These are phyloP conservation scores for Leptomonas seymouri DNA, from an alignment of 208 protist species.

Conservation along the genomic window DNA sequence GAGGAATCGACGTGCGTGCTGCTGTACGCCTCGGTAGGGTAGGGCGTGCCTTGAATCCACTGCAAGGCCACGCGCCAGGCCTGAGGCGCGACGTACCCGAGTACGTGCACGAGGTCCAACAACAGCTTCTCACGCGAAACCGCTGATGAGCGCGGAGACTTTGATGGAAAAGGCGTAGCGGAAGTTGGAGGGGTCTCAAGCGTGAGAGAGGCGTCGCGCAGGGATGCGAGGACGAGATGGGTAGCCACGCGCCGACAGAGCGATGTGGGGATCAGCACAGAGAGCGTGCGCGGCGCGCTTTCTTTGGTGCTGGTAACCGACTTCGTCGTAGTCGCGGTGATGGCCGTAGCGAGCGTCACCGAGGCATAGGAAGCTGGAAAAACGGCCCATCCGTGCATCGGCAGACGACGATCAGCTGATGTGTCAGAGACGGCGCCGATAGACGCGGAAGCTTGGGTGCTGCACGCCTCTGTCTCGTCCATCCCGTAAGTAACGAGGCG, in stretches of 20 bases:
- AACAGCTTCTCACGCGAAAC: constrained; percentile 15
- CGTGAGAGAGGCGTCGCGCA: constrained; percentile 21
- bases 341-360: not conserved
- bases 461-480: not conserved
- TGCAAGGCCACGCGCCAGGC: constrained; percentile 10
- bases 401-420: too few species aligned
- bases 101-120: constrained; percentile 12
- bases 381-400: too few species aligned
- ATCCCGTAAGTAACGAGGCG: not conserved
- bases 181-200: not conserved
- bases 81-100: constrained; percentile 25
- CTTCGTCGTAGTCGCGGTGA: not conserved
- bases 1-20: not conserved
- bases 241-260: constrained; percentile 15
- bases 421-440: not conserved
- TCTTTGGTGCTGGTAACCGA: not conserved
- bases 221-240: constrained; percentile 12
- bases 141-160: not conserved
- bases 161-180: not conserved
- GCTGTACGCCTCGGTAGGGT: not conserved
- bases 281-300: not conserved
- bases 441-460: not conserved
- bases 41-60: constrained; percentile 22
- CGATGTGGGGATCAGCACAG: not conserved
- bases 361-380: not conserved